Evolutionary conservation across 2,329 filamentous ascomycete species (phyloP), one percentile per base, ranked within the genome.

Genomic region (Camillea tinctor): DNA sequence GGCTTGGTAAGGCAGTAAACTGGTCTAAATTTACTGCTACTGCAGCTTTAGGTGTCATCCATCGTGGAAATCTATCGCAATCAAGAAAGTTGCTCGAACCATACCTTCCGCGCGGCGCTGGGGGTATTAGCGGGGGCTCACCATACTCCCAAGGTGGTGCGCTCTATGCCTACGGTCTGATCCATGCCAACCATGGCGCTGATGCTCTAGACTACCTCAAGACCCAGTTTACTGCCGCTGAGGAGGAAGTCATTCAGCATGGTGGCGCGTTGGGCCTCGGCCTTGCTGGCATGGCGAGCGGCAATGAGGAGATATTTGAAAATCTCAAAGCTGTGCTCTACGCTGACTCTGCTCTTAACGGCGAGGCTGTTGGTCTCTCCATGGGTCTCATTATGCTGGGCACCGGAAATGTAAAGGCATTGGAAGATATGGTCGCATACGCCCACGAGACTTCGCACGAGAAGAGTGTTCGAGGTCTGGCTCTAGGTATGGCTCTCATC

Each of bases 11-110:
- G 81, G 95, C 95, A 23, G 93, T 98, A 53, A 99, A 99, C 80
- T 99, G 95, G 95, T 97, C 93, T 62, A 99, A 99, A 75, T 99
- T 99, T 75, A 97, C 95, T 0, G 95, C 95, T 15, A 99, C 95
- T 4, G 95, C 95, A 59, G 95, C 95, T 7, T 82, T 99, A 5
- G 95, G 95, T 75, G 95, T 98, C 55, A 97, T 99, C 64, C 95
- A 99, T 76, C 90, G 93, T 52, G 95, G 95, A 58, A 99, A 99
- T 75, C 82, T 99, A 60, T 91, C 90, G 22, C 94, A 99, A 72
- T 95, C 93, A 1, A 88, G 93, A 72, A 97, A 97, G 79, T 84
- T 99, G 1, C 84, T 99, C 15, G 93, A 97, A 71, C 95, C 95
- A 2, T 99, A 99, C 72, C 87, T 99, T 8, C 95, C 95, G 15